Conservation (phyloP, 2,329 filamentous ascomycete species). For the Penicillium crustosum region DNA sequence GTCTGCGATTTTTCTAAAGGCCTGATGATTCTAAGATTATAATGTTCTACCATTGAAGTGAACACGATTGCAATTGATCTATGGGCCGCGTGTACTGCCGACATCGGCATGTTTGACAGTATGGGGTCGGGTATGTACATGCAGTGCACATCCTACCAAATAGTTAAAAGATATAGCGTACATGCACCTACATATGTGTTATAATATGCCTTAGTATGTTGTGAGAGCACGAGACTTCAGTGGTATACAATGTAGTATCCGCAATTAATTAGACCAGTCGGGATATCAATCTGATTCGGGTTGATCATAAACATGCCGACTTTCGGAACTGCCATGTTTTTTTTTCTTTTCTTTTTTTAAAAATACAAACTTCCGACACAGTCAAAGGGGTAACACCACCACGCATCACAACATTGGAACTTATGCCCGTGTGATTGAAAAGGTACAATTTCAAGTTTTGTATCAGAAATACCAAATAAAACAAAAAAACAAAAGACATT, state of each 20-base stretch:
- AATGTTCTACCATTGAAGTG: background rate
- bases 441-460: background rate
- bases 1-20: background rate
- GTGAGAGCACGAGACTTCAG: background rate
- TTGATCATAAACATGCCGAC: conserved; percentile 7
- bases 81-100: conserved; percentile 1
- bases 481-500: background rate
- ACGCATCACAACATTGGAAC: background rate
- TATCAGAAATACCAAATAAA: background rate
- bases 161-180: background rate
- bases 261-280: conserved; percentile 11
- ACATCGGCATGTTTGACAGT: conserved; percentile 19
- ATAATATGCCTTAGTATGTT: background rate
- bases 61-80: background rate
- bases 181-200: background rate
- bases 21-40: background rate
- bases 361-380: background rate
- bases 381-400: conserved; percentile 1
- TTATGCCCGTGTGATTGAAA: background rate
- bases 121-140: conserved; percentile 13
- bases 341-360: background rate
- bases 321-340: conserved; percentile 4
- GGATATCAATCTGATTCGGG: conserved; percentile 10
- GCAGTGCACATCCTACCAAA: conserved; percentile 16
- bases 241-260: background rate